These are phyloP conservation scores for Tetrapisispora taiwanensis DNA, from an alignment of 805 yeast genomes.

Conservation along the genomic window DNA sequence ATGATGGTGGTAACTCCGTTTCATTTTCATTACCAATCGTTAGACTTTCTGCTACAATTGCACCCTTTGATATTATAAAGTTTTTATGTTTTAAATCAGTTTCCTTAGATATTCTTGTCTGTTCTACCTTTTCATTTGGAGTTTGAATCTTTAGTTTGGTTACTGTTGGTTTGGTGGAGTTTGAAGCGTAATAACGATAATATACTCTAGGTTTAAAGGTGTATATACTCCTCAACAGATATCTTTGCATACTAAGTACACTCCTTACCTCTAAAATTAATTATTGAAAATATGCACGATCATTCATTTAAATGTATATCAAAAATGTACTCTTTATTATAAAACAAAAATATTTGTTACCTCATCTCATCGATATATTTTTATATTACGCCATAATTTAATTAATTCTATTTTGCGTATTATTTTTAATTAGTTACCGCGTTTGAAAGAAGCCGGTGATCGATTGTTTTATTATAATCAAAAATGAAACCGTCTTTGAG, in stretches of 20 bases:
- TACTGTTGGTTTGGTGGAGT: background rate
- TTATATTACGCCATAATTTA: too few species aligned
- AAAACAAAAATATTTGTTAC: too few species aligned
- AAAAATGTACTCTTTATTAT: too few species aligned
- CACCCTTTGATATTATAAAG: background rate
- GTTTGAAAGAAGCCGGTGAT: too few species aligned
- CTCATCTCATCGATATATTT: too few species aligned
- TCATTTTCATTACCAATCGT: background rate
- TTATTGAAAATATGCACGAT: background rate
- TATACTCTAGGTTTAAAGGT: background rate
- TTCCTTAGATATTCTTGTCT: background rate
- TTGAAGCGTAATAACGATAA: background rate
- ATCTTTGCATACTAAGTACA: background rate
- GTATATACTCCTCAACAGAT: background rate
- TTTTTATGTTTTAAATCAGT: too few species aligned
- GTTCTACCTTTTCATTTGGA: background rate
- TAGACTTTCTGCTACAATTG: background rate
- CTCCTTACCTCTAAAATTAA: background rate
- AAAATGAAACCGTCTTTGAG: too few species aligned
- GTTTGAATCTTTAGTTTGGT: background rate
- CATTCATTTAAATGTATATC: too few species aligned
- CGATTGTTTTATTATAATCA: too few species aligned
- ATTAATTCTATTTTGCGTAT: too few species aligned
- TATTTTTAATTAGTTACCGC: too few species aligned
- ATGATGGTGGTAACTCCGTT: conserved; percentile 26